These are phyloP conservation scores for Ramaria sp. DNA, from an alignment of 768 basidiomycete genomes.

Conservation along the genomic window DNA sequence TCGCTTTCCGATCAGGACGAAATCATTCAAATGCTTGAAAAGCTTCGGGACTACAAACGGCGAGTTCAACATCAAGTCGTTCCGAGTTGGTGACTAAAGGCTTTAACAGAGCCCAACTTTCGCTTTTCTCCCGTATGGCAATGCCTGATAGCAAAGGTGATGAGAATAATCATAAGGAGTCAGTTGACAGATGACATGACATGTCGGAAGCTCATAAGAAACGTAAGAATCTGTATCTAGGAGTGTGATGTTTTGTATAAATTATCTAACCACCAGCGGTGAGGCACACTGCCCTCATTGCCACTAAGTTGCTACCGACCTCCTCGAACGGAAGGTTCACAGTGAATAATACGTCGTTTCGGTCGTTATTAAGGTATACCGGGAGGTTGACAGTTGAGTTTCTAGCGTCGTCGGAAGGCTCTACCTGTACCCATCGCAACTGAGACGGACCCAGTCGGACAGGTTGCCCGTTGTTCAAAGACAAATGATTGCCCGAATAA, in stretches of 20 bases:
- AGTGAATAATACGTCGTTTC: conserved; percentile 85
- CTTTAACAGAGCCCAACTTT: background rate
- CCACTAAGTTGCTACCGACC: conserved; percentile 55
- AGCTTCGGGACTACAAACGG: conserved; percentile 53
- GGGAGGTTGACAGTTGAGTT: conserved; percentile 63
- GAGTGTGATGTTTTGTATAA: background rate
- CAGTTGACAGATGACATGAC: background rate
- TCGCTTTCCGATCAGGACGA: conserved; percentile 58
- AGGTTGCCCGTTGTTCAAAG: conserved; percentile 79
- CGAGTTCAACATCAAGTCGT: conserved; percentile 17
- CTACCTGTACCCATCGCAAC: conserved; percentile 71
- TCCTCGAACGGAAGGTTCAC: conserved; percentile 73
- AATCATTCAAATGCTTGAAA: conserved; percentile 57
- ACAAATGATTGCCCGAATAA: conserved; percentile 57
- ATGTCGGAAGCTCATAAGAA: background rate
- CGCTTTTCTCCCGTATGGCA: background rate
- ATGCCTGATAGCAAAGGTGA: background rate
- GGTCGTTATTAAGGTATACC: conserved; percentile 84
- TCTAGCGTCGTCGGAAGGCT: conserved; percentile 28
- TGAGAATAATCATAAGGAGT: background rate
- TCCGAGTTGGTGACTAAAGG: background rate
- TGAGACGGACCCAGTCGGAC: conserved; percentile 73
- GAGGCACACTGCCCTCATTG: conserved; percentile 84
- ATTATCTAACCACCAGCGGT: conserved; percentile 56
- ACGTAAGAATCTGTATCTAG: background rate